These are phyloP conservation scores for Alloascoidea africana DNA, from an alignment of 805 yeast species.

Conservation along the genomic window DNA sequence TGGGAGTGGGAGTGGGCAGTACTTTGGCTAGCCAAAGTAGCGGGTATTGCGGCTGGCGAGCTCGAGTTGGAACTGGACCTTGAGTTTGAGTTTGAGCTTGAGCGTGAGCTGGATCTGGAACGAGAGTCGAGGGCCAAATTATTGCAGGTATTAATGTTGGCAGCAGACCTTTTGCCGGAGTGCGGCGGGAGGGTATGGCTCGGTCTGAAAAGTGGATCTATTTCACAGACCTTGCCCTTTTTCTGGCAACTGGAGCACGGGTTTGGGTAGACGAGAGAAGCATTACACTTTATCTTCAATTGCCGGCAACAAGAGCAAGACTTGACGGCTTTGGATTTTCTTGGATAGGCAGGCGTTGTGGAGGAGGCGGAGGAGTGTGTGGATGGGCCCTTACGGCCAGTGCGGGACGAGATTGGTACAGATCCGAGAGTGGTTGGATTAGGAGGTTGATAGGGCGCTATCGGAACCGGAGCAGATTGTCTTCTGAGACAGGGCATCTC, in stretches of 20 bases:
- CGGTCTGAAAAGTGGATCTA: slow-evolving; percentile 85
- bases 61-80: too few relatives aligned
- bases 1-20: background rate
- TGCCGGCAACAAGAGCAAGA: slow-evolving; percentile 92
- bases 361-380: background rate
- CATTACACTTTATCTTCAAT: slow-evolving; percentile 88
- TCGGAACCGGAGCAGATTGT: background rate
- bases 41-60: too few relatives aligned
- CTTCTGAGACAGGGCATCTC: slow-evolving; percentile 1
- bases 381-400: too few relatives aligned
- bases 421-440: background rate
- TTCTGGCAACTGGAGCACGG: slow-evolving; percentile 76
- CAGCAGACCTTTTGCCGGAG: too few relatives aligned
- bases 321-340: slow-evolving; percentile 38
- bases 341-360: background rate
- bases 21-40: too few relatives aligned
- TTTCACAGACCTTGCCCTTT: slow-evolving; percentile 69
- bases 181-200: too few relatives aligned
- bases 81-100: too few relatives aligned
- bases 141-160: too few relatives aligned
- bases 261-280: slow-evolving; percentile 64
- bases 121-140: too few relatives aligned
- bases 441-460: background rate
- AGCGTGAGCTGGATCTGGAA: too few relatives aligned
- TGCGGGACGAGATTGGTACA: too few relatives aligned